Evolutionary conservation across 2,329 filamentous ascomycete genomes (phyloP).

Genomic region (Escovopsis sp.): DNA sequence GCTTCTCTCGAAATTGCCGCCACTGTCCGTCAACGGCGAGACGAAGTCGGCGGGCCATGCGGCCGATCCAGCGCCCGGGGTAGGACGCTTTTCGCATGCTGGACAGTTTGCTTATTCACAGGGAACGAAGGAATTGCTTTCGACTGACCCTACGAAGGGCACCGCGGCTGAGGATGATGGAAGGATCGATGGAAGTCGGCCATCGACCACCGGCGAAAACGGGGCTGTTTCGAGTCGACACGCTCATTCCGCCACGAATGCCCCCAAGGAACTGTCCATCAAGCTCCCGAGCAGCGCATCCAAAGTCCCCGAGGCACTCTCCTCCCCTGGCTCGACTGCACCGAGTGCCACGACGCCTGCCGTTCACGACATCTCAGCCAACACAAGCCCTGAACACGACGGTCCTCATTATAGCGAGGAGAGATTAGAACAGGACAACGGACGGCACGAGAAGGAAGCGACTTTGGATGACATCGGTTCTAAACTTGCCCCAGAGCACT

Average conservation of each 20-base stretch:
- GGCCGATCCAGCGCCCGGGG: slow-evolving; percentile 1
- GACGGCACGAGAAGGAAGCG: slow-evolving; percentile 25
- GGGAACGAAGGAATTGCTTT: slow-evolving; percentile 16
- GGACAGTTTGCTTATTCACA: slow-evolving; percentile 19
- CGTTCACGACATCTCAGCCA: slow-evolving; percentile 51
- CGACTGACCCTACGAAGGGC: slow-evolving; percentile 3
- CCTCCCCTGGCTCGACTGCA: slow-evolving; percentile 50
- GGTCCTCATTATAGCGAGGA: slow-evolving; percentile 37
- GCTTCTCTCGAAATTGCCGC: not conserved
- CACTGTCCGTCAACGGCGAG: not conserved
- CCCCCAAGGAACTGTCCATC: slow-evolving; percentile 12
- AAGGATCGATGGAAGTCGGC: not conserved
- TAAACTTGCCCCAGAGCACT: not conserved
- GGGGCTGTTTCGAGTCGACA: not conserved
- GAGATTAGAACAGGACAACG: slow-evolving; percentile 1
- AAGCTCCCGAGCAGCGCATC: slow-evolving; percentile 12
- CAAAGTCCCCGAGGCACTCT: slow-evolving; percentile 29
- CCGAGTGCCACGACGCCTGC: slow-evolving; percentile 61
- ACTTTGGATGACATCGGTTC: slow-evolving; percentile 3
- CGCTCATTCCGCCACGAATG: not conserved
- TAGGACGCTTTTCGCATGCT: slow-evolving; percentile 1
- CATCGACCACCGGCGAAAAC: not conserved
- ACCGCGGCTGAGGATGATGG: slow-evolving; percentile 1
- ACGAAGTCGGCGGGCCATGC: not conserved
- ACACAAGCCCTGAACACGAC: slow-evolving; percentile 62